Evolutionary conservation across 345 rosid genomes (phyloP).

Genomic region (Streptanthus diversifolius): DNA sequence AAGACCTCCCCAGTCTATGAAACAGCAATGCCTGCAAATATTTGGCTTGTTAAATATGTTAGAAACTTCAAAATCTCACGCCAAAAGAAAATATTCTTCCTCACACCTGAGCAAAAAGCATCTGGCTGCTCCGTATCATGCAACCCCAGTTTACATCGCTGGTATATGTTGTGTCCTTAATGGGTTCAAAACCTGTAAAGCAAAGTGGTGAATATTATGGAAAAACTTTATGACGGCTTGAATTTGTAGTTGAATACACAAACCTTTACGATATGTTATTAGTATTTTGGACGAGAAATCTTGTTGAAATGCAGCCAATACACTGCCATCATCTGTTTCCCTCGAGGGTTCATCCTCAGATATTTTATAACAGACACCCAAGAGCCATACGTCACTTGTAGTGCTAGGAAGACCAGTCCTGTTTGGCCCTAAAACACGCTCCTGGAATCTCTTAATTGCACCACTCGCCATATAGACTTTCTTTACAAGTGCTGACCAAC

Average conservation of each 20-base stretch:
- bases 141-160: constrained; percentile 95
- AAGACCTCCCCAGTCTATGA: constrained; percentile 84
- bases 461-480: constrained; percentile 55
- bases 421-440: constrained; percentile 67
- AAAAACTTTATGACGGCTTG: neutral
- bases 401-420: constrained; percentile 60
- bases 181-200: constrained; percentile 65
- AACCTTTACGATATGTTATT: constrained; percentile 89
- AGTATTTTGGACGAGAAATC: constrained; percentile 81
- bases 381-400: constrained; percentile 78
- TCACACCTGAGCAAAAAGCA: constrained; percentile 87
- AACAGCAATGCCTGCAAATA: constrained; percentile 69
- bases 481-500: constrained; percentile 70
- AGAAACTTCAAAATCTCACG: neutral
- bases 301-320: constrained; percentile 50
- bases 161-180: constrained; percentile 57
- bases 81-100: neutral
- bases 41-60: neutral
- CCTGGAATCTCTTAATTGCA: constrained; percentile 87
- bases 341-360: constrained; percentile 43
- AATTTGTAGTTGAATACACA: constrained; percentile 12
- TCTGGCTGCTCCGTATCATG: constrained; percentile 98
- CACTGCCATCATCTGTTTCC: constrained; percentile 40
- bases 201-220: constrained; percentile 8
- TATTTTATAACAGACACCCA: constrained; percentile 70